phyloP scores from a whole-genome alignment of 139 green algal genomes.

The Tetraselmis chui region DNA sequence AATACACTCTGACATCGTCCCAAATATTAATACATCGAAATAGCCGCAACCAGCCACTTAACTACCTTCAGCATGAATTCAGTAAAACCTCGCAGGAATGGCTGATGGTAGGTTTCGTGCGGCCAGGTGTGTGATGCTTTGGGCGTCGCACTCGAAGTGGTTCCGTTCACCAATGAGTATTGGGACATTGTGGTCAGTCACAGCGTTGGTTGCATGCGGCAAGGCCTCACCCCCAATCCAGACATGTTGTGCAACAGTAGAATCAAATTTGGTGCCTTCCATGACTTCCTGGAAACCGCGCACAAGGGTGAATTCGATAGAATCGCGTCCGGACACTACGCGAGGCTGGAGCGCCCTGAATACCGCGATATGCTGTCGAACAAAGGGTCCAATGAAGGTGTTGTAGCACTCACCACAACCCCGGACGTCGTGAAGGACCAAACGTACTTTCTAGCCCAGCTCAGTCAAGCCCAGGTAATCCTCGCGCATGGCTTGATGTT shows the following conservation, averaged over 20 bases:
- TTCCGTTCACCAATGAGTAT: constrained; percentile 78
- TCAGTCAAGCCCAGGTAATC: constrained; percentile 40
- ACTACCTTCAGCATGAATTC: too few relatives aligned
- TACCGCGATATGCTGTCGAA: too few relatives aligned
- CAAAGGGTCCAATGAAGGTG: neutral
- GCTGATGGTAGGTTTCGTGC: constrained; percentile 5
- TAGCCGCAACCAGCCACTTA: too few relatives aligned
- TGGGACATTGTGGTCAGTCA: constrained; percentile 85
- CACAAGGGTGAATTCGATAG: constrained; percentile 49
- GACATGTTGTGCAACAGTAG: constrained; percentile 96
- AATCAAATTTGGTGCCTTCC: constrained; percentile 90
- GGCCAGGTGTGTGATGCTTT: constrained; percentile 58
- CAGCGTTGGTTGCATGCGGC: constrained; percentile 73
- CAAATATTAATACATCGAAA: too few relatives aligned
- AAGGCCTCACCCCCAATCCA: constrained; percentile 91
- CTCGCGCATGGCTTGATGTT: too few relatives aligned
- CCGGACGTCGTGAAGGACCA: constrained; percentile 86
- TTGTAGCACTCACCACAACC: constrained; percentile 48
- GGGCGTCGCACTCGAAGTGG: constrained; percentile 68
- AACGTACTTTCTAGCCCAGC: constrained; percentile 85
- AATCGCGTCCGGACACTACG: constrained; percentile 77
- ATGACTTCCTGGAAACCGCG: constrained; percentile 60
- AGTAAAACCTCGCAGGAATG: too few relatives aligned
- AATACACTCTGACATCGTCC: too few relatives aligned
- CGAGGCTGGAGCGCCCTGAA: constrained; percentile 22